Percentiles rank a stretch among this genome's conserved stretches.
Evolutionary conservation across 306 rosid species (phyloP).

Genomic region (Dalbergia oliveri): DNA sequence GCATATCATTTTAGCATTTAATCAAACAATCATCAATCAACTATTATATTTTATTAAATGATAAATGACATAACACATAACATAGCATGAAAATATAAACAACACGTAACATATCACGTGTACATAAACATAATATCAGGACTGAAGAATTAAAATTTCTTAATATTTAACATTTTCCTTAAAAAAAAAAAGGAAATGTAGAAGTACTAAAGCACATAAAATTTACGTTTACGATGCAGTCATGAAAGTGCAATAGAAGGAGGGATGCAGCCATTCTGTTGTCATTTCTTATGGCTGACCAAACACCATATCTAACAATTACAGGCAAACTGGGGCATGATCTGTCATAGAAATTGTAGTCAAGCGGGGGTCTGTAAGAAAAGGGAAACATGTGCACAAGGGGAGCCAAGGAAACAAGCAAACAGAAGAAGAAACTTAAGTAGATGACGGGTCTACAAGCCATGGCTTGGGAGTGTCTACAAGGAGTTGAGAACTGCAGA

Average conservation of each 20-base stretch:
- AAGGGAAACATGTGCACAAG: slow-evolving; percentile 47
- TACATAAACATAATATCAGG: too few species aligned
- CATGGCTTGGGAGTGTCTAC: slow-evolving; percentile 44
- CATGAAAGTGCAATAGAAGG: slow-evolving; percentile 81
- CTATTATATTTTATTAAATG: too few species aligned
- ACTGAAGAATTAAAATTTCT: too few species aligned
- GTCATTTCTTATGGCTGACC: slow-evolving; percentile 63
- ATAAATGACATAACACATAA: too few species aligned
- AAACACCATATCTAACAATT: slow-evolving; percentile 55
- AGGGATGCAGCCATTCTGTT: slow-evolving; percentile 77
- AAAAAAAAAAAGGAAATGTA: neutral
- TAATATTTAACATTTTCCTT: too few species aligned
- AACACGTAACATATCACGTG: too few species aligned
- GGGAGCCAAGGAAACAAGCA: slow-evolving; percentile 36
- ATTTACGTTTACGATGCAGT: slow-evolving; percentile 71
- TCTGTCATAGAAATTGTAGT: slow-evolving; percentile 54
- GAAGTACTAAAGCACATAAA: neutral
- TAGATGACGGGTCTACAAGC: slow-evolving; percentile 26
- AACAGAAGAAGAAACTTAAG: slow-evolving; percentile 38
- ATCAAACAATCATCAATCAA: too few species aligned
- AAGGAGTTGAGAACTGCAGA: neutral
- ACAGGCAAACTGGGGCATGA: slow-evolving; percentile 61
- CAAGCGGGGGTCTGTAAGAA: slow-evolving; percentile 37
- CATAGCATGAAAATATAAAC: too few species aligned
- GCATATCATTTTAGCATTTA: too few species aligned